phyloP scores from a whole-genome alignment of 331 rosid species.

The Arachis monticola region DNA sequence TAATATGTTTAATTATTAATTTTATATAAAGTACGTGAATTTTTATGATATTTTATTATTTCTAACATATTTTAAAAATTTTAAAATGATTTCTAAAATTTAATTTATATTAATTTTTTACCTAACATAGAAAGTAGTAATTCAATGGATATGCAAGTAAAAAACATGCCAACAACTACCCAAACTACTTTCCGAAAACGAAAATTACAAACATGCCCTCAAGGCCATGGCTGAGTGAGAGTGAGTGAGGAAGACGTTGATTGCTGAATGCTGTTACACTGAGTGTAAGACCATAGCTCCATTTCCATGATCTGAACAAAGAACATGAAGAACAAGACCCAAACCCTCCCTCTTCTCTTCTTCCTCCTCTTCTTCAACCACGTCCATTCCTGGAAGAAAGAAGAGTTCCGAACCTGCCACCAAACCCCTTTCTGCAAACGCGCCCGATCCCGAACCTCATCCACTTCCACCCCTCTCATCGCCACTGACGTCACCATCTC shows the following conservation, averaged over 20 bases:
- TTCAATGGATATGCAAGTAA: too few relatives aligned
- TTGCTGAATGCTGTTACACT: not conserved
- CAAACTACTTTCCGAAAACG: not conserved
- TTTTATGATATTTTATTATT: too few relatives aligned
- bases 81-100: too few relatives aligned
- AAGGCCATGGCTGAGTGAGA: not conserved
- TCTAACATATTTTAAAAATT: too few relatives aligned
- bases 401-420: constrained; percentile 87
- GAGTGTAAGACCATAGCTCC: not conserved
- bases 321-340: constrained; percentile 44
- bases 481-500: constrained; percentile 62
- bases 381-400: constrained; percentile 85
- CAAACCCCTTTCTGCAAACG: constrained; percentile 96
- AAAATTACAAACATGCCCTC: not conserved
- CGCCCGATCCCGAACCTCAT: constrained; percentile 75
- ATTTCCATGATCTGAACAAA: constrained; percentile 2
- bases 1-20: too few relatives aligned
- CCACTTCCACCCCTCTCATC: constrained; percentile 61
- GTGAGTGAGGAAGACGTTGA: not conserved
- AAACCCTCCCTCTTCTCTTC: constrained; percentile 40
- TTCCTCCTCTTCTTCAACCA: constrained; percentile 47
- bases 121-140: too few relatives aligned
- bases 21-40: too few relatives aligned
- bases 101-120: too few relatives aligned
- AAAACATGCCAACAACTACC: not conserved